Evolutionary conservation across 345 rosid genomes (phyloP).

Genomic region (Citrus maxima): DNA sequence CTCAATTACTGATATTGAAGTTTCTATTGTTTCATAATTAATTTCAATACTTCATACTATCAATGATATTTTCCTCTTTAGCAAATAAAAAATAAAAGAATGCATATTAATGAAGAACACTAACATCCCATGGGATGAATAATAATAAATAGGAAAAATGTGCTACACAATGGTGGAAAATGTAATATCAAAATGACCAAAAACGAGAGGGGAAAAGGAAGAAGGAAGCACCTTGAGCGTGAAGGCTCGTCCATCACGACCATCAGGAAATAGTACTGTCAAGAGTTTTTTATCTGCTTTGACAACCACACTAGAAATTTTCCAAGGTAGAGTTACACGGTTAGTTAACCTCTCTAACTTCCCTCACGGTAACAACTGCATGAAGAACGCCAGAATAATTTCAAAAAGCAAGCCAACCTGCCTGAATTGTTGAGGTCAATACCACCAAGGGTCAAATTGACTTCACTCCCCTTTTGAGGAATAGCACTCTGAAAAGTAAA

Average conservation of each 20-base stretch:
- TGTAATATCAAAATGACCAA: neutral
- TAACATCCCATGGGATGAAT: neutral
- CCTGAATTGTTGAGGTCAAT: slow-evolving; percentile 99
- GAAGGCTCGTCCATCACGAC: slow-evolving; percentile 95
- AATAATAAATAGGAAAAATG: neutral
- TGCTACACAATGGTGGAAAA: neutral
- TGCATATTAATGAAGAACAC: neutral
- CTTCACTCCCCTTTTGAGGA: slow-evolving; percentile 67
- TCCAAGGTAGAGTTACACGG: slow-evolving; percentile 17
- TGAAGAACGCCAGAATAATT: slow-evolving; percentile 11
- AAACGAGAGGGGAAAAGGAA: neutral
- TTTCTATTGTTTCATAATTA: neutral
- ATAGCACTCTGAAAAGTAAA: slow-evolving; percentile 45
- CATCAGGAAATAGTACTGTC: slow-evolving; percentile 94
- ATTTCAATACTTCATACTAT: neutral
- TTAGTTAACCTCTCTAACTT: slow-evolving; percentile 31
- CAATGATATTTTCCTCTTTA: neutral
- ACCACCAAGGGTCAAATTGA: slow-evolving; percentile 71
- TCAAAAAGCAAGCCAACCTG: slow-evolving; percentile 82
- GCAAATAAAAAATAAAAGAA: neutral
- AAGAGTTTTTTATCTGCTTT: slow-evolving; percentile 92
- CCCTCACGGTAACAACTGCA: neutral
- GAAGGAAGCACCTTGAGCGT: slow-evolving; percentile 75
- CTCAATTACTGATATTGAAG: neutral
- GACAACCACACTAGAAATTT: slow-evolving; percentile 73